Evolutionary conservation across 1,284 basidiomycete species (phyloP), one percentile per base, ranked within the genome.

Genomic region (Inonotus obliquus): DNA sequence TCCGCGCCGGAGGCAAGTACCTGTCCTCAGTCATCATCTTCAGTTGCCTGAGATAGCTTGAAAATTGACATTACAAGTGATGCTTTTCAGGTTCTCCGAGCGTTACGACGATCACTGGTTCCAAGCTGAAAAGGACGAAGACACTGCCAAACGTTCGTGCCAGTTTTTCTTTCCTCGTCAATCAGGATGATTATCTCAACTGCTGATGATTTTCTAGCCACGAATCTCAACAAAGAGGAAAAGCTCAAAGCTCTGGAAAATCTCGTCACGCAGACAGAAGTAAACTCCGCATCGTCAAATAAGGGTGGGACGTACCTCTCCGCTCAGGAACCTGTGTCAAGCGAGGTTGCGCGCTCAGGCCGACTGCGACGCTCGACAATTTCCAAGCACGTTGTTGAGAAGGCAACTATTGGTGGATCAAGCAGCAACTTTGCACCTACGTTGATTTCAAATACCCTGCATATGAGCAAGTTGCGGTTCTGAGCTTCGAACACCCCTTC

Each of bases 71-170:
- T 60, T n/a, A 54, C 65, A 4, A 48, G 27, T 25, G 51, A 11
- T 53, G 51, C 81, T 82, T 64, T 82, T 76, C n/a, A 67, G 63
- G 37, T 41, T 57, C 66, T 85, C 83, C 1, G 79, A 84, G 63
- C 73, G 77, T 61, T 75, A 77, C 47, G 70, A 75, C 47, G 80
- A 80, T 37, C 81, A 87, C 65, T 89, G 89, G 88, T 85, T 89
- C 66, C 76, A 83, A 62, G 76, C 78, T 9, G 83, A 82, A 63
- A 74, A 73, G 54, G 80, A 84, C 59, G 82, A 84, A 4, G 73
- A 81, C 47, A 86, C 84, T 1, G 78, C 82, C 55, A 77, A 81
- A 53, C 79, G 84, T 84, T 66, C 60, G 75, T 65, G 49, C 59
- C 66, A 67, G 45, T 37, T 61, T 61, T 49, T 47, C 19, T 23